phyloP scores from a whole-genome alignment of 1,284 basidiomycete species.

The Caloboletus firmus region DNA sequence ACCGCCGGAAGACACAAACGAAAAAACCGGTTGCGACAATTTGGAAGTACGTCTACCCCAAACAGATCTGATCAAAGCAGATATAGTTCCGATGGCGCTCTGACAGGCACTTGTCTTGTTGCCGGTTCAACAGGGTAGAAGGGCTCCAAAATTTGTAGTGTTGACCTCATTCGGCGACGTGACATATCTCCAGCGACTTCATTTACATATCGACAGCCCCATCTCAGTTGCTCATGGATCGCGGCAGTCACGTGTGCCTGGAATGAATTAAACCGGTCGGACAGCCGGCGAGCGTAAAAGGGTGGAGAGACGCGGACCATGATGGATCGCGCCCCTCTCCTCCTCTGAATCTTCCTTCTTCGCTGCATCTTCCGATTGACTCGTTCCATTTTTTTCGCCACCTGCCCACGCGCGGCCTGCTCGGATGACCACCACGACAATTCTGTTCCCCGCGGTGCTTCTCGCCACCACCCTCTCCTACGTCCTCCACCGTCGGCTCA shows the following conservation, averaged over 20 bases:
- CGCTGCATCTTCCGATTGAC: constrained; percentile 18
- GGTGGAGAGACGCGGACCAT: neutral
- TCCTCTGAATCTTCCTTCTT: constrained; percentile 26
- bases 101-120: neutral
- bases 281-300: constrained; percentile 13
- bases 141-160: neutral
- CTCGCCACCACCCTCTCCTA: constrained; percentile 22
- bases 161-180: neutral
- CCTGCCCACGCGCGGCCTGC: constrained; percentile 5
- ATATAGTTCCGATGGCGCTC: neutral
- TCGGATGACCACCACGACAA: constrained; percentile 16
- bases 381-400: neutral
- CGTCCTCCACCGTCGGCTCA: constrained; percentile 17
- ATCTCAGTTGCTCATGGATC: neutral
- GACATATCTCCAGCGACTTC: neutral
- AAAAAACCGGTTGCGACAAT: neutral
- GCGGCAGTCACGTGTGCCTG: constrained; percentile 10
- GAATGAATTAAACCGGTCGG: neutral
- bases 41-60: neutral
- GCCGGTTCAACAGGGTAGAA: neutral
- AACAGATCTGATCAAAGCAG: too few species aligned
- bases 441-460: constrained; percentile 22
- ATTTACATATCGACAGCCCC: neutral
- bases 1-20: neutral
- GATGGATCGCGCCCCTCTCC: neutral